These are phyloP conservation scores for Diddensiella santjacobensis DNA, from an alignment of 805 yeast genomes.

Conservation along the genomic window DNA sequence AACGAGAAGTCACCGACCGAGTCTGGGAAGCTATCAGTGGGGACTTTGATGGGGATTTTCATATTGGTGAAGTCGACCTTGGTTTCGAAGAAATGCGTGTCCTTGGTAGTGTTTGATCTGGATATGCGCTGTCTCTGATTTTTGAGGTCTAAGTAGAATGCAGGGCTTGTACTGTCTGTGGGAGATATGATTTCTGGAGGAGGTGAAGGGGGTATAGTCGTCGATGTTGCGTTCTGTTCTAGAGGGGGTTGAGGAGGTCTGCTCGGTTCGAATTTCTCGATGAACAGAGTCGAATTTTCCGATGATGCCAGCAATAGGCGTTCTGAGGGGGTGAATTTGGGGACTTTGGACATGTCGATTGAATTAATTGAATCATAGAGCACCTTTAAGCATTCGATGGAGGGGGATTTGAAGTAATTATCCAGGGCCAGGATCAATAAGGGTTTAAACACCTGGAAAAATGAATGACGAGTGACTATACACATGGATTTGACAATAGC, in stretches of 20 bases:
- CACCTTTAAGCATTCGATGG: conserved; percentile 22
- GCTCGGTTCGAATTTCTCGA: conserved; percentile 25
- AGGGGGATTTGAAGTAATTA: conserved; percentile 38
- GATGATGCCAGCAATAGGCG: conserved; percentile 27
- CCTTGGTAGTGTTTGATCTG: conserved; percentile 17
- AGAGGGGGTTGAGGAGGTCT: not conserved
- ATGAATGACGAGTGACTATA: conserved; percentile 50
- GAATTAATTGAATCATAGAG: conserved; percentile 31
- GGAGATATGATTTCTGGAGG: conserved; percentile 5
- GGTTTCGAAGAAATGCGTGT: conserved; percentile 33
- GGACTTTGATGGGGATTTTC: conserved; percentile 32
- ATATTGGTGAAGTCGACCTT: conserved; percentile 26
- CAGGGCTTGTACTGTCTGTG: conserved; percentile 7
- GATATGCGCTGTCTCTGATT: conserved; percentile 25
- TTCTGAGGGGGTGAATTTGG: conserved; percentile 28
- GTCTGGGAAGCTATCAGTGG: conserved; percentile 31
- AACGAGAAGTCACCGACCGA: conserved; percentile 33
- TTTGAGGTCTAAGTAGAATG: conserved; percentile 26
- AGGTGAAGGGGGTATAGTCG: not conserved
- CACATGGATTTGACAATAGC: conserved; percentile 57
- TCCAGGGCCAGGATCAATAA: conserved; percentile 51
- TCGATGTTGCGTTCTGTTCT: not conserved
- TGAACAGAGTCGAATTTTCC: conserved; percentile 25
- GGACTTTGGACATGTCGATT: conserved; percentile 29
- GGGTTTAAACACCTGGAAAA: conserved; percentile 57